Evolutionary conservation across 2,329 filamentous ascomycete species (phyloP).

Genomic region (Neopestalotiopsis sp.): DNA sequence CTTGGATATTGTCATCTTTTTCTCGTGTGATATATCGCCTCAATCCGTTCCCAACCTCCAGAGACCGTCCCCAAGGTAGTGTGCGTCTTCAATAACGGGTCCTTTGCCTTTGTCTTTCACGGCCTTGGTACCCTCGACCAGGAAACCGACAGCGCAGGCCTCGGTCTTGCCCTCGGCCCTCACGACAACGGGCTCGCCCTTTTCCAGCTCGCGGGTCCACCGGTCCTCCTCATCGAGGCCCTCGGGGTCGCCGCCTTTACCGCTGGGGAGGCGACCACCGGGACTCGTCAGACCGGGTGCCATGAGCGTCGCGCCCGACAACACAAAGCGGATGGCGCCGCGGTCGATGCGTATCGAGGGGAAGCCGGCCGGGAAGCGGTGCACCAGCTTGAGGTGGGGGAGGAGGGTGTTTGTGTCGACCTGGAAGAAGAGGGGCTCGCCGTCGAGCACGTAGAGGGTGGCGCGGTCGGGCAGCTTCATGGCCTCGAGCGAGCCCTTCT

Average conservation of each 20-base stretch:
- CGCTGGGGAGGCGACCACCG: slow-evolving; percentile 78
- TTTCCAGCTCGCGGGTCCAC: slow-evolving; percentile 72
- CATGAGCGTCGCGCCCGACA: slow-evolving; percentile 94
- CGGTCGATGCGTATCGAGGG: slow-evolving; percentile 88
- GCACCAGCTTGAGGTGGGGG: slow-evolving; percentile 87
- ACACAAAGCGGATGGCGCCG: slow-evolving; percentile 94
- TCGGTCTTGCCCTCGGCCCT: slow-evolving; percentile 93
- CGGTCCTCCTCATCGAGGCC: slow-evolving; percentile 54
- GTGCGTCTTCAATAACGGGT: slow-evolving; percentile 88
- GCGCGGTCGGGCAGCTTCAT: slow-evolving; percentile 93
- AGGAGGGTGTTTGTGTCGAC: slow-evolving; percentile 76
- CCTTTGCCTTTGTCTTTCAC: slow-evolving; percentile 96
- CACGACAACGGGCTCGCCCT: slow-evolving; percentile 85
- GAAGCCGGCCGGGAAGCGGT: slow-evolving; percentile 86
- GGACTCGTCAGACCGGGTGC: slow-evolving; percentile 87
- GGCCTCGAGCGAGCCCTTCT: slow-evolving; percentile 88
- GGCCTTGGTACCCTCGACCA: slow-evolving; percentile 86
- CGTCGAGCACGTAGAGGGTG: slow-evolving; percentile 83
- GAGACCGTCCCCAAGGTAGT: slow-evolving; percentile 92
- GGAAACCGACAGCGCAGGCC: slow-evolving; percentile 83
- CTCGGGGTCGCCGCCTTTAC: slow-evolving; percentile 46
- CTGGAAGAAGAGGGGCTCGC: slow-evolving; percentile 88
- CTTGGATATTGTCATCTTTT: background rate
- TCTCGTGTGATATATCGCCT: background rate
- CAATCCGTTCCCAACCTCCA: slow-evolving; percentile 73